Conservation (phyloP, 176 grass and related monocot genomes). For the Aegilops speltoides region DNA sequence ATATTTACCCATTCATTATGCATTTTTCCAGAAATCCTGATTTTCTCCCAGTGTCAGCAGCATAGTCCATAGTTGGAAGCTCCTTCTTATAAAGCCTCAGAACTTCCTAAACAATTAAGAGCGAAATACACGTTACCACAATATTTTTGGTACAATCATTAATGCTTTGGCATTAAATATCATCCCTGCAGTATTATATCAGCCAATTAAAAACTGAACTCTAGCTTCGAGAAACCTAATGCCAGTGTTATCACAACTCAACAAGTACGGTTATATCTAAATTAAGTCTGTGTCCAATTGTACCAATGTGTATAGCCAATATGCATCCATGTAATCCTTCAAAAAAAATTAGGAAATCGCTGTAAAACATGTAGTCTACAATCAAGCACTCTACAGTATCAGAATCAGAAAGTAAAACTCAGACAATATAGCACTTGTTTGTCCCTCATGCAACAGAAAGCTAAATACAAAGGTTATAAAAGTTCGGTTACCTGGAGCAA, state of each 20-base stretch:
- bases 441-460: not conserved
- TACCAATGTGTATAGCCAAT: not conserved
- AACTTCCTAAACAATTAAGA: constrained; percentile 61
- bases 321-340: not conserved
- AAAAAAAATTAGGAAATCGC: not conserved
- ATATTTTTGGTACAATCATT: not conserved
- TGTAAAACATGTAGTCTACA: not conserved
- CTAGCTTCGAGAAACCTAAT: not conserved
- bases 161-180: not conserved
- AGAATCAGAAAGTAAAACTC: not conserved
- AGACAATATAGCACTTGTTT: not conserved
- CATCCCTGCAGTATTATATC: not conserved
- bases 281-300: not conserved
- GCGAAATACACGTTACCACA: not conserved
- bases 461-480: not conserved
- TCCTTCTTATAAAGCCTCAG: constrained; percentile 75
- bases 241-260: not conserved
- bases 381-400: not conserved
- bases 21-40: constrained; percentile 80
- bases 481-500: constrained; percentile 61
- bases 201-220: not conserved
- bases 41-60: constrained; percentile 75
- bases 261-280: not conserved
- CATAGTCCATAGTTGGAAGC: constrained; percentile 82
- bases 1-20: constrained; percentile 50